Conservation (phyloP, 139 green algal species). For the Chlamydomonas incerta region DNA sequence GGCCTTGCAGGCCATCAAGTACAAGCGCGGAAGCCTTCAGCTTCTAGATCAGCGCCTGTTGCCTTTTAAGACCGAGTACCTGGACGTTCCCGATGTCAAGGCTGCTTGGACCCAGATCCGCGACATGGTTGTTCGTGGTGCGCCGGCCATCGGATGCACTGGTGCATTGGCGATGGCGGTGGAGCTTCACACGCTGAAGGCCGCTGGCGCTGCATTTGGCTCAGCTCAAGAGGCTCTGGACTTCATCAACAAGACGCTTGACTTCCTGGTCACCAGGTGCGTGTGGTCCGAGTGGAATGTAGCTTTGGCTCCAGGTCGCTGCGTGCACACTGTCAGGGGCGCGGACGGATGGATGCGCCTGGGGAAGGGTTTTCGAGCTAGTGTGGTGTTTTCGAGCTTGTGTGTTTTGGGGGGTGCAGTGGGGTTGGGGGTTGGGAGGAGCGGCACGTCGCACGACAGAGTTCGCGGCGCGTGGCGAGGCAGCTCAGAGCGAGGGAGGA, state of each 20-base stretch:
- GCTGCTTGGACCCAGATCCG: constrained; percentile 78
- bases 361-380: no score
- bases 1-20: constrained; percentile 79
- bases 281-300: no score
- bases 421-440: no score
- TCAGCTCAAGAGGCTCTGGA: constrained; percentile 44
- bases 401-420: no score
- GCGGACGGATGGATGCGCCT: no score
- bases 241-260: constrained; percentile 64
- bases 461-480: no score
- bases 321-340: no score
- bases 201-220: constrained; percentile 25
- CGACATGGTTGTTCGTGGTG: constrained; percentile 96
- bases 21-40: constrained; percentile 74
- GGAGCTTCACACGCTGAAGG: constrained; percentile 67
- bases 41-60: constrained; percentile 94
- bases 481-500: no score
- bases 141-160: constrained; percentile 93
- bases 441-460: no score
- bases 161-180: constrained; percentile 83
- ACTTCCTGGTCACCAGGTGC: constrained; percentile 87
- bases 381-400: no score
- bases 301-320: no score
- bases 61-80: constrained; percentile 77
- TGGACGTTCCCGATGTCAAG: constrained; percentile 66